Percentiles rank a stretch among this genome's conserved stretches.
Evolutionary conservation across 2,329 filamentous ascomycete species (phyloP).

Genomic region (Penicillium sp.): DNA sequence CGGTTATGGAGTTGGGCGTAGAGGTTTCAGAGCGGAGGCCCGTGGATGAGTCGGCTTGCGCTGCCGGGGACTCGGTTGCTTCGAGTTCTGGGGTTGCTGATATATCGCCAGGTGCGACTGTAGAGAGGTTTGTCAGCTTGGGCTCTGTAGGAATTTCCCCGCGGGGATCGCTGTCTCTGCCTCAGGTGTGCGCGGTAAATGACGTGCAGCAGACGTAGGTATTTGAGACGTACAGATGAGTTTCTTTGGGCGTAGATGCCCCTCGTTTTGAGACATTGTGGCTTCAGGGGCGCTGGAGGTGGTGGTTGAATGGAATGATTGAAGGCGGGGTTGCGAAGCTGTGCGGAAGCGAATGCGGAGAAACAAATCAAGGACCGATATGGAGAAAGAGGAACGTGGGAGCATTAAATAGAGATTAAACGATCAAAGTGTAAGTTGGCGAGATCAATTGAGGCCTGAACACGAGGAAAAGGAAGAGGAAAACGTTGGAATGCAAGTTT

Average conservation of each 20-base stretch:
- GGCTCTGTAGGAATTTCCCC: conserved; percentile 1
- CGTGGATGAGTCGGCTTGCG: conserved; percentile 12
- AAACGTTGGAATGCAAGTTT: not conserved
- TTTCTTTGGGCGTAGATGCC: conserved; percentile 38
- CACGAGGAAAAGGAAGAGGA: not conserved
- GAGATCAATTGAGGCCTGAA: not conserved
- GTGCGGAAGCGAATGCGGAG: conserved; percentile 11
- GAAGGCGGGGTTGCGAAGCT: conserved; percentile 14
- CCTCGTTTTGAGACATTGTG: conserved; percentile 13
- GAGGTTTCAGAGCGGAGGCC: conserved; percentile 33
- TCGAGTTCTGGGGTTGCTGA: conserved; percentile 19
- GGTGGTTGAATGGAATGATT: not conserved
- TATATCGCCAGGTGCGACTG: conserved; percentile 47
- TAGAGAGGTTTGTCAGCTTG: conserved; percentile 9
- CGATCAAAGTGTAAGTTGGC: not conserved
- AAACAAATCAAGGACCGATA: conserved; percentile 7
- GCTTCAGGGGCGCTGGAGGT: not conserved
- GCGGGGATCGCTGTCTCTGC: not conserved
- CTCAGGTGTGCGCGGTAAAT: not conserved
- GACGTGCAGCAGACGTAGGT: not conserved
- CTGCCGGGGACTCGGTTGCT: conserved; percentile 13
- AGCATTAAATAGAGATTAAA: conserved; percentile 2
- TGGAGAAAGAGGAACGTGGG: not conserved
- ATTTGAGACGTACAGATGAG: conserved; percentile 37
- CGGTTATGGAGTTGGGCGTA: conserved; percentile 36